Evolutionary conservation across 169 alveolate genomes (phyloP).

Genomic region (Plasmodium yoelii): DNA sequence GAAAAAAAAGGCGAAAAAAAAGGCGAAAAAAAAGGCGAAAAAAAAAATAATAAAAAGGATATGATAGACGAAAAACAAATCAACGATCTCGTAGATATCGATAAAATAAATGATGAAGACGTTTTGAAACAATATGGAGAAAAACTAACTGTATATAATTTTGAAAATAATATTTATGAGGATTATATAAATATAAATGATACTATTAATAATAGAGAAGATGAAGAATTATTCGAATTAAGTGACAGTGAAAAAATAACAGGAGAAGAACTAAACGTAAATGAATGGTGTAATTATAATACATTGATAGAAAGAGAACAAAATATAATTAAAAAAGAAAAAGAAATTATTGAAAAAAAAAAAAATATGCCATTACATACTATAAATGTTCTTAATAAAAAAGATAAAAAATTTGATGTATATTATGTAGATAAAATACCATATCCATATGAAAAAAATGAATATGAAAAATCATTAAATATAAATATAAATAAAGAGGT

Average conservation of each 20-base stretch:
- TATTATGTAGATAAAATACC: slow-evolving; percentile 60
- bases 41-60: background rate
- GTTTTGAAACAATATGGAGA: slow-evolving; percentile 10
- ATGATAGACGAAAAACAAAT: background rate
- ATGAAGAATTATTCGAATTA: slow-evolving; percentile 36
- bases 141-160: slow-evolving; percentile 28
- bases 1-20: background rate
- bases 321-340: slow-evolving; percentile 32
- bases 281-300: slow-evolving; percentile 64
- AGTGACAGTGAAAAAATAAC: slow-evolving; percentile 48
- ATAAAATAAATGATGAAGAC: background rate
- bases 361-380: slow-evolving; percentile 64
- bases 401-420: slow-evolving; percentile 50
- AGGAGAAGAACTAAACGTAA: slow-evolving; percentile 4
- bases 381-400: slow-evolving; percentile 15
- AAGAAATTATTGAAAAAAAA: slow-evolving; percentile 48
- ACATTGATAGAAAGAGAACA: slow-evolving; percentile 46
- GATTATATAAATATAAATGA: slow-evolving; percentile 14
- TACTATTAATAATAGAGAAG: slow-evolving; percentile 4
- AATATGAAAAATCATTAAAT: slow-evolving; percentile 46
- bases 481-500: slow-evolving; percentile 57
- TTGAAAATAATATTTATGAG: slow-evolving; percentile 37
- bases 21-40: background rate
- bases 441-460: slow-evolving; percentile 23
- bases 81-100: background rate